These are phyloP conservation scores for Scheffersomyces coipomensis DNA, from an alignment of 805 yeast genomes.

Conservation along the genomic window DNA sequence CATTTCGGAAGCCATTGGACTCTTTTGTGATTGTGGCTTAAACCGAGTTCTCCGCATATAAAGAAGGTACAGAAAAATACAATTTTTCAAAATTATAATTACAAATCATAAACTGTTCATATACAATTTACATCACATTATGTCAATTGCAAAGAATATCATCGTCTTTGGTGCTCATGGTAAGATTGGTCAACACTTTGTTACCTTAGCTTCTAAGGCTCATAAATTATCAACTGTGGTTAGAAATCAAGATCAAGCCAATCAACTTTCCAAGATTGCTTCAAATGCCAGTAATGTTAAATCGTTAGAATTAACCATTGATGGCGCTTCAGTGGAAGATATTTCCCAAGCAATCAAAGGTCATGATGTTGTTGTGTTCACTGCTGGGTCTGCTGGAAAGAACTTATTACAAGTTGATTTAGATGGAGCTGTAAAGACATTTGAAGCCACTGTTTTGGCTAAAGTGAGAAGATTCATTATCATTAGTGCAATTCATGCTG, in stretches of 20 bases:
- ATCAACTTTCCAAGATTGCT: conserved; percentile 35
- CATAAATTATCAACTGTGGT: conserved; percentile 40
- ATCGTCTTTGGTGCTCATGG: conserved; percentile 61
- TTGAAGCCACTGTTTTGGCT: conserved; percentile 51
- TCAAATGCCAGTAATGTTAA: conserved; percentile 22
- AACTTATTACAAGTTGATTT: conserved; percentile 54
- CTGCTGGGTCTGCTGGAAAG: conserved; percentile 64
- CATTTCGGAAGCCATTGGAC: too few species aligned
- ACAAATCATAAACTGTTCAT: neutral
- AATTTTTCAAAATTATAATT: neutral
- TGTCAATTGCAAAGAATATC: conserved; percentile 4
- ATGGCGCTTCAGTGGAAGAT: conserved; percentile 28
- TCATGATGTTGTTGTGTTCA: conserved; percentile 55
- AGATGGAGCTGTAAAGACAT: conserved; percentile 58
- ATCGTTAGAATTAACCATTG: conserved; percentile 38
- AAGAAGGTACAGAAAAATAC: too few species aligned
- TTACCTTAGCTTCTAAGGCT: conserved; percentile 29
- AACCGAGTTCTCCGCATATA: too few species aligned
- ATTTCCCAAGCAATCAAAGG: conserved; percentile 42
- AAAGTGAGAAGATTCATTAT: conserved; percentile 46
- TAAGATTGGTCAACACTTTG: conserved; percentile 49
- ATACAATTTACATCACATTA: too few species aligned
- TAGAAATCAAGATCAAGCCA: conserved; percentile 45
- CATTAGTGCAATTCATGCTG: conserved; percentile 57
- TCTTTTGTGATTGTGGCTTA: too few species aligned